Percentiles rank a stretch among this genome's conserved stretches.
phyloP scores from a whole-genome alignment of 2,329 filamentous ascomycete genomes.

The Xylariomycetidae sp. region DNA sequence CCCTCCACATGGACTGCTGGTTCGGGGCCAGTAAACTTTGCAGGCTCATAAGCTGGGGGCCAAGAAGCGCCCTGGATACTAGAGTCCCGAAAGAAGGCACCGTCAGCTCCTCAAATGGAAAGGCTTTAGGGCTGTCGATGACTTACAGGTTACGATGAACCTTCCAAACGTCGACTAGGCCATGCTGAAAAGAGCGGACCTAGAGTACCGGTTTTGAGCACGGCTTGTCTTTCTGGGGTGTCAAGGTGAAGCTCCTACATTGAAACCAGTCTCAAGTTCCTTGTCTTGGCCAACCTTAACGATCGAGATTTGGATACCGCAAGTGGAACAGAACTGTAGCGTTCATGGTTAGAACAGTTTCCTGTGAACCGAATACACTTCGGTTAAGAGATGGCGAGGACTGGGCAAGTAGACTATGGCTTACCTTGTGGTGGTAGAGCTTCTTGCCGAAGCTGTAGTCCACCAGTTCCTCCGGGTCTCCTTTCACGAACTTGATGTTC shows the following conservation, averaged over 20 bases:
- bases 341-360: no score
- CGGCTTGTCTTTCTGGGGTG: no score
- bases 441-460: constrained; percentile 38
- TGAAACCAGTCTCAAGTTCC: constrained; percentile 30
- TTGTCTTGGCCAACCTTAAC: constrained; percentile 19
- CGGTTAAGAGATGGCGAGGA: no score
- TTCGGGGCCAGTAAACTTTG: constrained; percentile 34
- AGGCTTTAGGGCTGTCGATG: no score
- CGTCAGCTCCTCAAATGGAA: no score
- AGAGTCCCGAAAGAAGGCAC: no score
- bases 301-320: constrained; percentile 38
- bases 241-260: no score
- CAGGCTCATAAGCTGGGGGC: constrained; percentile 28
- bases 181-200: constrained; percentile 33
- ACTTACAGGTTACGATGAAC: no score
- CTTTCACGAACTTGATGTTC: constrained; percentile 41
- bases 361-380: no score
- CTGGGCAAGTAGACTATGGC: no score
- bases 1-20: constrained; percentile 31
- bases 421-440: constrained; percentile 28
- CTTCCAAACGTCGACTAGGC: no score
- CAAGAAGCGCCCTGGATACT: constrained; percentile 32
- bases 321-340: constrained; percentile 49
- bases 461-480: constrained; percentile 32
- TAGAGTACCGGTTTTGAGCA: no score